These are phyloP conservation scores for Talaromyces borbonicus DNA, from an alignment of 495 filamentous ascomycete species.

Conservation along the genomic window DNA sequence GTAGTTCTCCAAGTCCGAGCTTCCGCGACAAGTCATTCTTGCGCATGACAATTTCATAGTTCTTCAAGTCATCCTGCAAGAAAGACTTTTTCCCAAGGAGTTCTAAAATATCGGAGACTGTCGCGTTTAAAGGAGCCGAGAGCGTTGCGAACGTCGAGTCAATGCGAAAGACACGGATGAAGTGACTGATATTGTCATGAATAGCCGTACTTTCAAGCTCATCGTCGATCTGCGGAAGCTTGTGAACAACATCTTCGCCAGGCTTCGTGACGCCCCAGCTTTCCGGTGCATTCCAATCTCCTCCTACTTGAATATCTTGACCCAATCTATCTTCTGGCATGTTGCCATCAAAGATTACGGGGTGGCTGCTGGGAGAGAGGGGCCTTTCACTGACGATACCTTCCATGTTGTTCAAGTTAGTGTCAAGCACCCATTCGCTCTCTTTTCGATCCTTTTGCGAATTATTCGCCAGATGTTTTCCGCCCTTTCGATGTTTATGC, in stretches of 20 bases:
- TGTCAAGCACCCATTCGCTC: conserved; percentile 64
- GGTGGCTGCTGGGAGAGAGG: conserved; percentile 22
- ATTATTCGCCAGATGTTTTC: conserved; percentile 24
- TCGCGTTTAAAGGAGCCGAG: conserved; percentile 67
- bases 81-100: conserved; percentile 87
- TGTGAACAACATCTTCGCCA: conserved; percentile 51
- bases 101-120: conserved; percentile 71
- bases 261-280: conserved; percentile 79
- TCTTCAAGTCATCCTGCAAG: conserved; percentile 76
- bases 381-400: conserved; percentile 60
- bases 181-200: conserved; percentile 58
- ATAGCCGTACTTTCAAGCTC: conserved; percentile 10
- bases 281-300: conserved; percentile 80
- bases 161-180: conserved; percentile 88
- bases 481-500: conserved; percentile 23
- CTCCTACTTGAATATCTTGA: conserved; percentile 23
- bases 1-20: conserved; percentile 65
- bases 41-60: conserved; percentile 89
- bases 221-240: conserved; percentile 52
- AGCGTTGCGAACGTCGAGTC: conserved; percentile 92
- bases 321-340: conserved; percentile 31
- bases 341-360: conserved; percentile 41
- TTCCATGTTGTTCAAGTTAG: conserved; percentile 71
- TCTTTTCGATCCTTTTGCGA: conserved; percentile 16
- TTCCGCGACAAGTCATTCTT: conserved; percentile 87